Percentiles rank a stretch among this genome's conserved stretches.
Conservation (phyloP, 2,329 filamentous ascomycete species). For the Ambrosiella cleistominuta region DNA sequence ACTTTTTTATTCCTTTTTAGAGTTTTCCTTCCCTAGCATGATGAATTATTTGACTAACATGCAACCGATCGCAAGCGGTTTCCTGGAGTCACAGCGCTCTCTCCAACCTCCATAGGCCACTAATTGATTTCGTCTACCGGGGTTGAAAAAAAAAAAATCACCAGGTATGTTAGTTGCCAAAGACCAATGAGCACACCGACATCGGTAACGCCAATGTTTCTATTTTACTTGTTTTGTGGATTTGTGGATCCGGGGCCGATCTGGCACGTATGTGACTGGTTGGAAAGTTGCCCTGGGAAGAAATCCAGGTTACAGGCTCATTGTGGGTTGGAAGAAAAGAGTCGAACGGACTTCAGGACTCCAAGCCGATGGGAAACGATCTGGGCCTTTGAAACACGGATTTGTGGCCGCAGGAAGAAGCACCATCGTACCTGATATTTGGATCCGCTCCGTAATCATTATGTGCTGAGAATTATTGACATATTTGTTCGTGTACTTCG, state of each 20-base stretch:
- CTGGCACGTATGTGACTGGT: conserved; percentile 7
- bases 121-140: not conserved
- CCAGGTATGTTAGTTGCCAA: not conserved
- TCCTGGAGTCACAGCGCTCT: not conserved
- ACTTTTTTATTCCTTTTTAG: conserved; percentile 8
- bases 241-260: conserved; percentile 11
- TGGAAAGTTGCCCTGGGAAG: not conserved
- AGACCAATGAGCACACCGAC: conserved; percentile 6
- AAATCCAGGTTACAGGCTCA: not conserved
- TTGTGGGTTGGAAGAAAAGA: not conserved
- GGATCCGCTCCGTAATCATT: no score
- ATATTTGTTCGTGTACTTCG: no score
- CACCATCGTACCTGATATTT: no score
- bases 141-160: not conserved
- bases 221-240: conserved; percentile 11
- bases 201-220: conserved; percentile 10
- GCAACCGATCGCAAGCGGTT: not conserved
- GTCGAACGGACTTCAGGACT: not conserved
- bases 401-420: not conserved
- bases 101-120: not conserved
- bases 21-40: not conserved
- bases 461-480: no score
- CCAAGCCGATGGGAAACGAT: not conserved
- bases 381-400: not conserved
- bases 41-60: not conserved